Evolutionary conservation across 2,329 filamentous ascomycete species (phyloP), one percentile per base, ranked within the genome.

Genomic region (Ceratocystis eucalypticola): DNA sequence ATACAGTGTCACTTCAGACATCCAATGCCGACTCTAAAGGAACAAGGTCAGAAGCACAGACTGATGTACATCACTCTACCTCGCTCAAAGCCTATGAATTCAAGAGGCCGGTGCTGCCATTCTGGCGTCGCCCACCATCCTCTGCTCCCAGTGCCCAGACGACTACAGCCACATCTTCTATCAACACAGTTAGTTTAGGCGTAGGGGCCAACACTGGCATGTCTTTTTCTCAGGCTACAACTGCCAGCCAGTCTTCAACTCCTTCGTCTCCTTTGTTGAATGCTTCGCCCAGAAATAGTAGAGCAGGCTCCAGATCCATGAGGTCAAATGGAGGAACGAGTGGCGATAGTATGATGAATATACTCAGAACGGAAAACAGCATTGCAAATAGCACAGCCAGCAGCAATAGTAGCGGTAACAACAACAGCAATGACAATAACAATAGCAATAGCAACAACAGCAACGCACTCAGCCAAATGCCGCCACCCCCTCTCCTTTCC

Each of bases 221-320:
- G n/a, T 73, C 74, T 3, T 72, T 75, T 1, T 80, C 78, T 2
- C 78, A 80, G 68, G 78, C 77, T 5, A 77, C 77, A 1, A 79
- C 77, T 8, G 76, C 75, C 7, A 78, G 76, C 68, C 71, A 74
- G 30, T 64, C 64, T 1, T 66, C 67, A 8, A 37, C 67, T 61
- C 72, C 7, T 10, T 65, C 69, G 6, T 73, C 75, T 7, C 74
- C 74, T 0, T 67, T 72, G 22, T 74, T 72, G 48, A 70, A 72
- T 6, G 68, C 70, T 1, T 70, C 70, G 30, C 71, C 69, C 15
- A 69, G 69, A 25, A 63, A 17, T 25, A 25, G 10, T 15, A 63
- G 25, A 22, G 15, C 41, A 37, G 15, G 28, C 28, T 1, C 37
- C n/a, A 46, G n/a, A n/a, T n/a, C 5, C 61, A 59, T 4, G 30